Base-by-base conservation (phyloP, 192 early-diverging fungal genomes). In the Allomyces macrogynus region DNA sequence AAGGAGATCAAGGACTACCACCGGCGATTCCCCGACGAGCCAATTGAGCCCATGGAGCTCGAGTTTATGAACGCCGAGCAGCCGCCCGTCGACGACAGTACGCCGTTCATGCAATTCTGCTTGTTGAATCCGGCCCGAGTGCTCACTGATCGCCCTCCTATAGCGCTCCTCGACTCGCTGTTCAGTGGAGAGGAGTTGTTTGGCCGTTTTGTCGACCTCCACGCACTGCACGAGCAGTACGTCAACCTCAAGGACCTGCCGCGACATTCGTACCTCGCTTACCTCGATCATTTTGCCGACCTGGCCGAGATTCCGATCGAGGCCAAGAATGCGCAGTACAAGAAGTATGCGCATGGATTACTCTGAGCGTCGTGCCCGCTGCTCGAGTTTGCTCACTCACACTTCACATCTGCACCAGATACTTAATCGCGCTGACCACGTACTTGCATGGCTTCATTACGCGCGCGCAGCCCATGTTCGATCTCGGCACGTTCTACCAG, bases 101-200 rank as follows among this genome's bases (percentile, higher is more conserved):
- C 32, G 32, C 32, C 3, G 32, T n/a, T 43, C 5, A n/a, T 20
- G 32, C 32, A 3, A 7, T 40, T 40, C 32, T 8, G 7, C 32
- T 3, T 0, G 3, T 40, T 40, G 32, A 7, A 40, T 8, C 32
- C 32, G 32, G 32, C 32, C 32, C 32, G 7, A 40, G 7, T 40
- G 32, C 32, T 40, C 32, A 40, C 7, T 40, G 7, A 40, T 40
- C 32, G 32, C 8, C n/a, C 7, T 40, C 7, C 32, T 3, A 9
- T 20, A 57, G 49, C 49, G 87, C 82, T 22, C 49, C 64, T 96
- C 42, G 92, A 98, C 62, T 85, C 80, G 11, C 76, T 88, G 72
- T 96, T 95, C 72, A 89, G 89, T n/a, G 93, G 91, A 23, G 95
- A 98, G 74, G 93, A 98, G 73, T 72, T 77, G 3, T 64, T 81